Base-by-base conservation (phyloP, 2,329 filamentous ascomycete species). In the Penicillium sp. region DNA sequence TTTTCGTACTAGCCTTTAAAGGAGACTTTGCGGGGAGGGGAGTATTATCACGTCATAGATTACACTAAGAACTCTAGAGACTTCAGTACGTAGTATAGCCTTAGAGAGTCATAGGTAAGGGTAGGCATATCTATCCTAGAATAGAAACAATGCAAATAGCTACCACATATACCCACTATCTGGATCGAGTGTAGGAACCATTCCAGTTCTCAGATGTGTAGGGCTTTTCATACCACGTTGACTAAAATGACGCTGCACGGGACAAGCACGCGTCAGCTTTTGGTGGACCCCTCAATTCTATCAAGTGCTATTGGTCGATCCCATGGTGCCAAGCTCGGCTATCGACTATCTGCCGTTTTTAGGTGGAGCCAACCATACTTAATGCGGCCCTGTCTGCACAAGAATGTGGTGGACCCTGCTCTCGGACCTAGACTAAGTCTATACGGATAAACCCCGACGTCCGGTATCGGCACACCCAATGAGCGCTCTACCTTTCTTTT, bases 291-390 rank as follows among this genome's bases (percentile, higher is more conserved):
- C 1, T 1, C 35, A 37, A 24, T n/a, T 13, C 20, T n/a, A 14
- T 24, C 1, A 1, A 2, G 18, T 13, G 16, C 22, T 18, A 67
- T 65, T 67, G 64, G 64, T 42, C 52, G 40, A 64, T 63, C 56
- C 41, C n/a, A 10, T 11, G 10, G 24, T 56, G 63, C 64, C 64
- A 66, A 67, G 62, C 49, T 63, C 62, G 64, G 63, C 64, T 67
- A 66, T 67, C 64, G 64, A 67, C 62, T 63, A 67, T 67, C 64
- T 67, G 64, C 64, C 64, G 64, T 63, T 54, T 56, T 46, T 52
- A 37, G 13, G 22, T 37, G 35, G 35, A 14, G 20, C 5, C 0
- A 3, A 22, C 18, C 18, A 36, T 22, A 22, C 34, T 36, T 18
- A 7, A 7, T 13, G 16, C 4, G 6, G 20, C 7, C 11, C 3